Evolutionary conservation across 164 flowering plant genomes (phyloP).

Genomic region (Kingdonia uniflora): DNA sequence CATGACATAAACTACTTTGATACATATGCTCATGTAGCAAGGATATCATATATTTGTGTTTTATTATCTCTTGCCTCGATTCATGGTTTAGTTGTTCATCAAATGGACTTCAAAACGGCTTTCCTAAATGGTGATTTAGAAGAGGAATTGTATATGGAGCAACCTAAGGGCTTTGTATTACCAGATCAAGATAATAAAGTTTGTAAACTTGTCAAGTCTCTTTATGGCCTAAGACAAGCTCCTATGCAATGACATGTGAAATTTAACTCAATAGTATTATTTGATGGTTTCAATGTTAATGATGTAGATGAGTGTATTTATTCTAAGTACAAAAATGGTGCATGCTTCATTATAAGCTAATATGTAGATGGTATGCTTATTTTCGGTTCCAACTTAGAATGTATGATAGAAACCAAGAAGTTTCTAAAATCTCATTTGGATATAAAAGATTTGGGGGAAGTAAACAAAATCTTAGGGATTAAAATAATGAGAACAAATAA

Average conservation of each 20-base stretch:
- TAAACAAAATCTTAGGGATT: neutral
- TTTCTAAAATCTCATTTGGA: neutral
- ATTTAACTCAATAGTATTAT: neutral
- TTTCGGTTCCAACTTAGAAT: slow-evolving; percentile 1
- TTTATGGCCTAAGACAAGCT: slow-evolving; percentile 4
- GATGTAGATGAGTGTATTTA: slow-evolving; percentile 1
- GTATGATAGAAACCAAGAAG: neutral
- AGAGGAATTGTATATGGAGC: slow-evolving; percentile 1
- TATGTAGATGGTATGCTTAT: slow-evolving; percentile 4
- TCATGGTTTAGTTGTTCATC: neutral
- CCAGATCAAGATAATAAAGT: slow-evolving; percentile 3
- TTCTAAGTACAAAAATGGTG: neutral
- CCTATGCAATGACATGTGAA: neutral
- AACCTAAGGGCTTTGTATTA: neutral
- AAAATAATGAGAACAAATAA: neutral
- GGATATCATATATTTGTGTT: slow-evolving; percentile 1
- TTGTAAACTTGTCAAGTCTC: neutral
- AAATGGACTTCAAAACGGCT: neutral
- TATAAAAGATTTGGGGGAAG: neutral
- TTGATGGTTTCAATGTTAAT: slow-evolving; percentile 1
- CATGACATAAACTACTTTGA: neutral
- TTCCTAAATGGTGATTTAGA: slow-evolving; percentile 4
- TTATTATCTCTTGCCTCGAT: no score
- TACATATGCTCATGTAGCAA: neutral
- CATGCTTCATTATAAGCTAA: neutral